Base-by-base conservation (phyloP, 768 basidiomycete genomes). In the Scleroderma bovista region DNA sequence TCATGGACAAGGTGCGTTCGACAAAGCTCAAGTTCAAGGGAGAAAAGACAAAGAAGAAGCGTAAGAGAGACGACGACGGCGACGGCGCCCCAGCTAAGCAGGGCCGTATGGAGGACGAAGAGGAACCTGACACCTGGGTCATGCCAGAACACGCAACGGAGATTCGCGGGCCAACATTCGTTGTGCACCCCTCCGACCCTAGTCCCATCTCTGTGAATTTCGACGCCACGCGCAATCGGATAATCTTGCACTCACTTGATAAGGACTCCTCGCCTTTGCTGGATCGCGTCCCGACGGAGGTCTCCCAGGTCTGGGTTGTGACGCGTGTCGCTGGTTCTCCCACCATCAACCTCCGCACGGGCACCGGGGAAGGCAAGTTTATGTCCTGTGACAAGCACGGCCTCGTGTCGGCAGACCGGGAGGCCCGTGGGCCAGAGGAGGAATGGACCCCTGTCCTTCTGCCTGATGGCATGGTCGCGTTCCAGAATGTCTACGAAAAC, bases 371-470 rank as follows among this genome's bases (percentile, higher is more conserved):
- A 63, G 90, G 90, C 10, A 93, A 93, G 68, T 96, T 93, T 65
- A 70, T 96, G 42, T 91, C 88, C 8, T 89, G 86, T 68, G 90
- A 94, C 70, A 76, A 83, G 53, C 83, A 90, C 59, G 93, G 93
- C 7, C 72, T 92, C 17, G 85, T 95, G 13, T 80, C 84, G 55
- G 84, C 88, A 39, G 86, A 90, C 62, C 75, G 88, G 41, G 93
- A 96, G 60, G 93, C 93, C 23, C 79, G 93, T 29, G 93, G 93
- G 2, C 87, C 89, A 4, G 90, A 95, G 66, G 93, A 96, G 66
- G 93, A 94, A 67, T 96, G 92, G 89, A 88, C 86, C 3, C 86
- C 92, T 15, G 78, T 91, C 22, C 72, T 93, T 49, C 67, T 89
- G 20, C 81, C 87, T 10, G 88, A 88, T 51, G 89, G 88, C 37